phyloP scores from a whole-genome alignment of 805 yeast species.

The Kodamaea laetipori region DNA sequence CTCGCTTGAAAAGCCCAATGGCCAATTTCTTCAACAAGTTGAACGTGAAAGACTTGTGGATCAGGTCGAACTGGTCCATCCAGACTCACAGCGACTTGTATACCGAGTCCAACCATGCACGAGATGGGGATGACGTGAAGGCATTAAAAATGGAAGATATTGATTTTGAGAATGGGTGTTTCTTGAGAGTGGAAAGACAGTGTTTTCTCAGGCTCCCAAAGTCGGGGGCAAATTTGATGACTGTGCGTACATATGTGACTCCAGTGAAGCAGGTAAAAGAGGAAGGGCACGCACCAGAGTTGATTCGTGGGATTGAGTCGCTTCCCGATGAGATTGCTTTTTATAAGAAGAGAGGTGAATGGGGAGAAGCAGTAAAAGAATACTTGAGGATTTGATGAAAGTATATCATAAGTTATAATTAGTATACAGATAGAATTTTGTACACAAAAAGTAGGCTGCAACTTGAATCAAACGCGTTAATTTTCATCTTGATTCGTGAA shows the following conservation, averaged over 20 bases:
- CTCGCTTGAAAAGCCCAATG: slow-evolving; percentile 62
- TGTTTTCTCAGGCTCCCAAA: slow-evolving; percentile 38
- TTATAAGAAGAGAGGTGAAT: slow-evolving; percentile 37
- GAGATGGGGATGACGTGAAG: slow-evolving; percentile 29
- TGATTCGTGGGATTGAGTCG: slow-evolving; percentile 35
- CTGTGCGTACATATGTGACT: slow-evolving; percentile 40
- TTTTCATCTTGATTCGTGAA: too few relatives aligned
- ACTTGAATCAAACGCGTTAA: too few relatives aligned
- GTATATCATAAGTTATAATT: too few relatives aligned
- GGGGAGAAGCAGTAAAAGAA: slow-evolving; percentile 43
- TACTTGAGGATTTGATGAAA: slow-evolving; percentile 19
- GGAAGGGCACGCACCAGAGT: slow-evolving; percentile 36
- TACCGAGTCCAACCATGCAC: slow-evolving; percentile 34
- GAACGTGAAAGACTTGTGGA: slow-evolving; percentile 55
- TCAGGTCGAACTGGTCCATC: slow-evolving; percentile 69
- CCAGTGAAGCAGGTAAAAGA: slow-evolving; percentile 30
- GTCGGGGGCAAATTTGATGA: slow-evolving; percentile 38
- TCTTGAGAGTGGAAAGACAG: slow-evolving; percentile 40
- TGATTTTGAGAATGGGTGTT: slow-evolving; percentile 37
- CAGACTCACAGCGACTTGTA: slow-evolving; percentile 54
- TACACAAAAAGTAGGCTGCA: too few relatives aligned
- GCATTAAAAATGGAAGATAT: slow-evolving; percentile 29
- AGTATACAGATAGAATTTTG: too few relatives aligned
- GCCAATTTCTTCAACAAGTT: slow-evolving; percentile 62
- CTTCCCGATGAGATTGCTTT: slow-evolving; percentile 41